Evolutionary conservation across 768 basidiomycete genomes (phyloP).

Genomic region (Porpolomopsis calyptriformis): DNA sequence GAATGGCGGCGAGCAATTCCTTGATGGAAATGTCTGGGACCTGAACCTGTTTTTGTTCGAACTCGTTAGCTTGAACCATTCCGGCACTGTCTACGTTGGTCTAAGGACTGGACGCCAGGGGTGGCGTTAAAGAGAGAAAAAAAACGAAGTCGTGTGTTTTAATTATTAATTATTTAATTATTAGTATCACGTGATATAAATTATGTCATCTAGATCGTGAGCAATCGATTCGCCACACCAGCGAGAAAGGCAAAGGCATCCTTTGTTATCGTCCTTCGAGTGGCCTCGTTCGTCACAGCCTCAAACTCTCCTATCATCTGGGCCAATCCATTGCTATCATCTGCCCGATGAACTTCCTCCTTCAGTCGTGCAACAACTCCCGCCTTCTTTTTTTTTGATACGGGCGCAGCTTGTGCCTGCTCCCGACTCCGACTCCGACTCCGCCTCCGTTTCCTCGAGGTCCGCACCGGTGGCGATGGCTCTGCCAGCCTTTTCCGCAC

Average conservation of each 20-base stretch:
- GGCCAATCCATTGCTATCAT: slow-evolving; percentile 47
- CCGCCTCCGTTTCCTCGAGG: slow-evolving; percentile 30
- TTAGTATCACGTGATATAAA: background rate
- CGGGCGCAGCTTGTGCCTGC: slow-evolving; percentile 28
- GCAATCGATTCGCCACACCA: slow-evolving; percentile 45
- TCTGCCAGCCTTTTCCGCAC: slow-evolving; percentile 62
- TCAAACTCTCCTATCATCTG: slow-evolving; percentile 62
- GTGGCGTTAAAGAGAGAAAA: background rate
- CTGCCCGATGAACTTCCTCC: slow-evolving; percentile 40
- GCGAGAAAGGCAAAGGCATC: slow-evolving; percentile 25
- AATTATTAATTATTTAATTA: background rate
- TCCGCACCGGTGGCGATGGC: slow-evolving; percentile 50
- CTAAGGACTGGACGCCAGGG: background rate
- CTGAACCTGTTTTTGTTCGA: slow-evolving; percentile 48
- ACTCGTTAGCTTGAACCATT: slow-evolving; percentile 10
- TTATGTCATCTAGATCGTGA: slow-evolving; percentile 23
- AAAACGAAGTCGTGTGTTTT: background rate
- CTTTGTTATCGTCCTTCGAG: slow-evolving; percentile 65
- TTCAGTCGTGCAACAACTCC: slow-evolving; percentile 49
- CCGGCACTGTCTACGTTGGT: background rate
- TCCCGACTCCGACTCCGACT: slow-evolving; percentile 32
- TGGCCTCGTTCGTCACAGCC: slow-evolving; percentile 54
- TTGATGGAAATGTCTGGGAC: slow-evolving; percentile 85
- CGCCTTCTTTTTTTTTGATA: slow-evolving; percentile 45
- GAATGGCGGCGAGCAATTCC: slow-evolving; percentile 75